These are phyloP conservation scores for Cudoniella acicularis DNA, from an alignment of 495 filamentous ascomycete species.

Conservation along the genomic window DNA sequence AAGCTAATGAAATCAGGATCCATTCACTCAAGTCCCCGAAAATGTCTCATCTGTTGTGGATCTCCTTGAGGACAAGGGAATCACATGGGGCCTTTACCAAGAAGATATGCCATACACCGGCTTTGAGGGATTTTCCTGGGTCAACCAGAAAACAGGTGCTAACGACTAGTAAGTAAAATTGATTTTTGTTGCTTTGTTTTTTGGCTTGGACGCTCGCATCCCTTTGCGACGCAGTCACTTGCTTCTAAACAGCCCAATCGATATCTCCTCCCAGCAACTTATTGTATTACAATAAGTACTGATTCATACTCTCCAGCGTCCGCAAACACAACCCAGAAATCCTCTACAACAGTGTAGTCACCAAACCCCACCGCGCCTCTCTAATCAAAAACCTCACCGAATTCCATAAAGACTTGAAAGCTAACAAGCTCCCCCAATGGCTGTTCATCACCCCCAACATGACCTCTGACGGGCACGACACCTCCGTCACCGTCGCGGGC, in stretches of 20 bases:
- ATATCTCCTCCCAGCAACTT: too few species aligned
- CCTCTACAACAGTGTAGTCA: slow-evolving; percentile 56
- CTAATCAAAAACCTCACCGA: slow-evolving; percentile 65
- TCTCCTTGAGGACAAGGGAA: slow-evolving; percentile 65
- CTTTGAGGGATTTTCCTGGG: slow-evolving; percentile 54
- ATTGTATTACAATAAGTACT: too few species aligned
- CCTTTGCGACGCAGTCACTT: too few species aligned
- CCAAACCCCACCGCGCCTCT: slow-evolving; percentile 48
- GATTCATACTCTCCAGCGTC: slow-evolving; percentile 40
- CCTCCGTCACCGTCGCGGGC: slow-evolving; percentile 56
- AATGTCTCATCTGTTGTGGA: slow-evolving; percentile 70
- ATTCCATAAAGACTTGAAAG: slow-evolving; percentile 56
- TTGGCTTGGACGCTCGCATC: too few species aligned
- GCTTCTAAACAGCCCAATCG: too few species aligned
- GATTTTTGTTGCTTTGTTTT: too few species aligned
- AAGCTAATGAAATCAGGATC: slow-evolving; percentile 40
- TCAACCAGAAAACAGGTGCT: slow-evolving; percentile 49
- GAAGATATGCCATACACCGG: slow-evolving; percentile 68
- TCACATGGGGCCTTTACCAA: slow-evolving; percentile 68
- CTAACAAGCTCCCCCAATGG: slow-evolving; percentile 62
- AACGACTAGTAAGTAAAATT: slow-evolving; percentile 57
- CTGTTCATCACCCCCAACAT: slow-evolving; percentile 76
- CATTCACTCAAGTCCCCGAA: slow-evolving; percentile 50
- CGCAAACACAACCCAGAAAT: slow-evolving; percentile 71
- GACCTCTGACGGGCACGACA: slow-evolving; percentile 65